Conservation (phyloP, 2,329 filamentous ascomycete genomes). For the Didymella exigua region DNA sequence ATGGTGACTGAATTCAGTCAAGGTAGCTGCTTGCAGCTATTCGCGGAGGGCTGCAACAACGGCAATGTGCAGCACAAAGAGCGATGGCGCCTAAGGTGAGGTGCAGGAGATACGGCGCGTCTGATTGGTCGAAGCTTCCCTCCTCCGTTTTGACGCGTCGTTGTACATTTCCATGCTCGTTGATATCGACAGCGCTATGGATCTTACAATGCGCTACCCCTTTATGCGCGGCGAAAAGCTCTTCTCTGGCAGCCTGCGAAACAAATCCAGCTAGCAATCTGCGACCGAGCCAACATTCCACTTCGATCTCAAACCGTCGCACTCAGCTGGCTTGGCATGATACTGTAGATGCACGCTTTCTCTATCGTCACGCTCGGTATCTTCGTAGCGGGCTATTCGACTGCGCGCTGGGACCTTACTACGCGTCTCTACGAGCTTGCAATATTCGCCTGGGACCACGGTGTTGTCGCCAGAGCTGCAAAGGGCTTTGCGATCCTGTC, state of each 20-base stretch:
- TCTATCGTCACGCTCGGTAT: constrained; percentile 94
- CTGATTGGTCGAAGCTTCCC: constrained; percentile 12
- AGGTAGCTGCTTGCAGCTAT: neutral
- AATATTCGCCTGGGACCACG: constrained; percentile 98
- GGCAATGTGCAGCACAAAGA: neutral
- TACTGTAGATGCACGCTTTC: constrained; percentile 88
- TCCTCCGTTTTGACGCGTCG: neutral
- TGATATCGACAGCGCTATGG: constrained; percentile 22
- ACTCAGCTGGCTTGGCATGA: constrained; percentile 28
- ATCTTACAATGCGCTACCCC: constrained; percentile 15
- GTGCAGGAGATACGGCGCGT: neutral
- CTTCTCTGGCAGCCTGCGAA: neutral
- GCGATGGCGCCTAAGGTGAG: neutral
- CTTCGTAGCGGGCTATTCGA: constrained; percentile 99
- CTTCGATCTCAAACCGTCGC: neutral
- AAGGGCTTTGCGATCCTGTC: constrained; percentile 86
- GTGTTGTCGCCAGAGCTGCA: constrained; percentile 85
- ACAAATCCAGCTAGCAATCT: neutral
- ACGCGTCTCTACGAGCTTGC: constrained; percentile 96
- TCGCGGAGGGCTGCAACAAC: neutral
- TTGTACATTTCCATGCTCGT: neutral
- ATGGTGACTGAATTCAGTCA: neutral
- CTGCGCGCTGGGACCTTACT: constrained; percentile 97
- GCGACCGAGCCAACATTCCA: neutral
- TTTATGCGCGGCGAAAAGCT: constrained; percentile 9